Conservation (phyloP, 805 yeast species). For the Wickerhamiella siamensis region DNA sequence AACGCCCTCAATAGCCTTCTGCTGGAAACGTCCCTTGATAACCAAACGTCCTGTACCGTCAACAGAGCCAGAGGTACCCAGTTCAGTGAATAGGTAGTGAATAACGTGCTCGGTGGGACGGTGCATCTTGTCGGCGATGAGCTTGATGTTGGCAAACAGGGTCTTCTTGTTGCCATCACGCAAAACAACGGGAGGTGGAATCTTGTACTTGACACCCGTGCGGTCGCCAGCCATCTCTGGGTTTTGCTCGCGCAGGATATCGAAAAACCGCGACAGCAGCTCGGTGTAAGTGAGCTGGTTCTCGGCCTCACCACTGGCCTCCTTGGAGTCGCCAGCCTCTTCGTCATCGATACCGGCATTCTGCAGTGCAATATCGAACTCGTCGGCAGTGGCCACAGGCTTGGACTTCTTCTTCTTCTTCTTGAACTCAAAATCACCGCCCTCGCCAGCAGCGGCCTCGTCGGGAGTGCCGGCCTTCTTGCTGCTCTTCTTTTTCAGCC, state of each 20-base stretch:
- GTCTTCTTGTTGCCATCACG: slow-evolving; percentile 98
- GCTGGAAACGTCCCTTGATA: slow-evolving; percentile 96
- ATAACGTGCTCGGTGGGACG: slow-evolving; percentile 95
- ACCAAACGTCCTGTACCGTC: slow-evolving; percentile 96
- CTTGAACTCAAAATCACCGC: slow-evolving; percentile 24
- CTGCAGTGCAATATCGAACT: slow-evolving; percentile 79
- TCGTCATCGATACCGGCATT: slow-evolving; percentile 70
- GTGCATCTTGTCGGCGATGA: slow-evolving; percentile 83
- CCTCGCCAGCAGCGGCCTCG: slow-evolving; percentile 27
- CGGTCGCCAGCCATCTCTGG: slow-evolving; percentile 98
- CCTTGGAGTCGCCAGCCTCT: slow-evolving; percentile 7
- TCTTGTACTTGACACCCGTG: slow-evolving; percentile 79
- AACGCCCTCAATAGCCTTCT: slow-evolving; percentile 92
- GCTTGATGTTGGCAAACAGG: slow-evolving; percentile 88
- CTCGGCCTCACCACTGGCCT: slow-evolving; percentile 9
- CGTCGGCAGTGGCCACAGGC: slow-evolving; percentile 45
- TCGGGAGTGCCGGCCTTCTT: slow-evolving; percentile 27
- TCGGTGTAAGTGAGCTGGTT: slow-evolving; percentile 48
- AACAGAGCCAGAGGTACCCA: slow-evolving; percentile 98
- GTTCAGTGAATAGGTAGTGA: slow-evolving; percentile 91
- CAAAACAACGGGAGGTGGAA: slow-evolving; percentile 93
- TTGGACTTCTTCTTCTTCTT: slow-evolving; percentile 79
- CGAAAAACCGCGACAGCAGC: slow-evolving; percentile 73
- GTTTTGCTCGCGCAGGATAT: slow-evolving; percentile 75
- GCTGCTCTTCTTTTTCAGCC: slow-evolving; percentile 29